A percentile compares a stretch with the other conserved stretches of the same genome.
phyloP scores from a whole-genome alignment of 2,329 filamentous ascomycete genomes.

The Paracoccidioides brasiliensis region DNA sequence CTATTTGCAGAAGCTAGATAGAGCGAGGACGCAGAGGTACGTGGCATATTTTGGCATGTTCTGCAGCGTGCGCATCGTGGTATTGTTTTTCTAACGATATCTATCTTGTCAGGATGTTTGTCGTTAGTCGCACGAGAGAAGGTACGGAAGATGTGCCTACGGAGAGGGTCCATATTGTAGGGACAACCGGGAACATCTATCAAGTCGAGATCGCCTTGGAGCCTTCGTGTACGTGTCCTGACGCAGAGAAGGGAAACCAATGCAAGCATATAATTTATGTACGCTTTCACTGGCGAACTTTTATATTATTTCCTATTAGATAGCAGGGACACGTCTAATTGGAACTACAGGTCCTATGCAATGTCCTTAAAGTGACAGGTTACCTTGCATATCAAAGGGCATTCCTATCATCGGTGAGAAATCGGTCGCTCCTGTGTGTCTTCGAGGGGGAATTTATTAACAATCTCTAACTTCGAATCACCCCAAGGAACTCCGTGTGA shows the following conservation, averaged over 20 bases:
- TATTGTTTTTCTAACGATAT: constrained; percentile 1
- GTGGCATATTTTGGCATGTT: not conserved
- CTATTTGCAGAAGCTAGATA: constrained; percentile 35
- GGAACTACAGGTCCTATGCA: constrained; percentile 37
- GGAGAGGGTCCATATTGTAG: constrained; percentile 45
- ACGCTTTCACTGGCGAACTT: constrained; percentile 11
- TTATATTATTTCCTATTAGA: not conserved
- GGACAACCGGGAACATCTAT: constrained; percentile 51
- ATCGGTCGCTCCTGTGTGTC: not conserved
- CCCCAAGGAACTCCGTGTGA: constrained; percentile 39
- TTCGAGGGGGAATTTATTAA: not conserved
- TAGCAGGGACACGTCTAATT: constrained; percentile 7
- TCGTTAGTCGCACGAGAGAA: constrained; percentile 38
- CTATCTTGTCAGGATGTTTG: constrained; percentile 36
- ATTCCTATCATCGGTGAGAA: constrained; percentile 38
- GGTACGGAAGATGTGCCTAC: constrained; percentile 33
- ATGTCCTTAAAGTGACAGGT: constrained; percentile 43
- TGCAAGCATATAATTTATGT: constrained; percentile 54
- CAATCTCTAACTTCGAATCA: not conserved
- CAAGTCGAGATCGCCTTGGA: constrained; percentile 40
- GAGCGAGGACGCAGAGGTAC: constrained; percentile 38
- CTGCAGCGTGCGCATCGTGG: not conserved
- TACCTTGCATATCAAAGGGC: constrained; percentile 48
- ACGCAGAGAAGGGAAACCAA: constrained; percentile 42
- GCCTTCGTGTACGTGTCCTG: constrained; percentile 44